Conservation (phyloP, 1,284 basidiomycete genomes). For the Spongispora temasekensis region DNA sequence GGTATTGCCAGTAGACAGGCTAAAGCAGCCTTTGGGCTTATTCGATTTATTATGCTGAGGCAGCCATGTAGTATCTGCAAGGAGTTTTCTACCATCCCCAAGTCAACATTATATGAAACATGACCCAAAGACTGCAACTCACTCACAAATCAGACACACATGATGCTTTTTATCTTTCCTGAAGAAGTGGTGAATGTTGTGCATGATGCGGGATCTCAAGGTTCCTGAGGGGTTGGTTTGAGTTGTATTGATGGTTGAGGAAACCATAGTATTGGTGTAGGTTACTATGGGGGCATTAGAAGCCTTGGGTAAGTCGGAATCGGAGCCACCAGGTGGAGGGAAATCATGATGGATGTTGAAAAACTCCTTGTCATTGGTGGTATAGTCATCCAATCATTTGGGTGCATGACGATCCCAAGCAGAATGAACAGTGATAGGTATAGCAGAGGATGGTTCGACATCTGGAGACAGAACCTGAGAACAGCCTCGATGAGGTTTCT, state of each 20-base stretch:
- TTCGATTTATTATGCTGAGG: neutral
- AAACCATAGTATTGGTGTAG: neutral
- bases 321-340: neutral
- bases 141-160: neutral
- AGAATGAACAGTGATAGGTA: neutral
- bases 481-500: neutral
- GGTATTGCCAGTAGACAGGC: neutral
- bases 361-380: neutral
- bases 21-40: neutral
- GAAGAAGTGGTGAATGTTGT: neutral
- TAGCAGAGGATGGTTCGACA: neutral
- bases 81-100: neutral
- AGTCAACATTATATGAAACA: neutral
- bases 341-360: neutral
- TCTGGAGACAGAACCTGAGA: neutral
- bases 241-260: neutral
- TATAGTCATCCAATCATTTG: neutral
- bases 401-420: neutral
- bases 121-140: neutral
- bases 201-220: neutral
- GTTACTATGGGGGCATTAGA: neutral
- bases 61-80: neutral
- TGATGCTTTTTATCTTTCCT: neutral
- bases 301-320: neutral
- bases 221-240: neutral